These are phyloP conservation scores for Malassezia japonica DNA, from an alignment of 1,284 basidiomycete genomes.

Conservation along the genomic window DNA sequence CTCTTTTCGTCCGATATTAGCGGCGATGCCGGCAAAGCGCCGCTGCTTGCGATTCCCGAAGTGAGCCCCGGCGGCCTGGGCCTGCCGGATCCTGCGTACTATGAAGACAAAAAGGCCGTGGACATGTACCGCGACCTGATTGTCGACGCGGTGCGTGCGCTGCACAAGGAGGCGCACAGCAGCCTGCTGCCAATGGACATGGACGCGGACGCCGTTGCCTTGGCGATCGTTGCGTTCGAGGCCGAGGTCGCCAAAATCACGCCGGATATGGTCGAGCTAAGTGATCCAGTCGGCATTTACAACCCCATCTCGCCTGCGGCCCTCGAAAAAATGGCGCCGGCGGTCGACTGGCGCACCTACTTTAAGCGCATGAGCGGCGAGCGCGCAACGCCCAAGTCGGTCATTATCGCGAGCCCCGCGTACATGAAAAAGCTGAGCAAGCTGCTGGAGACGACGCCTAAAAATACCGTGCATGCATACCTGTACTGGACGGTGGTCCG, in stretches of 20 bases:
- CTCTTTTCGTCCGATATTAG: conserved; percentile 72
- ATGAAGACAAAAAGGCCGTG: conserved; percentile 64
- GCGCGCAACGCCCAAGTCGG: conserved; percentile 54
- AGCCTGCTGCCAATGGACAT: conserved; percentile 49
- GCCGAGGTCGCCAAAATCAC: conserved; percentile 67
- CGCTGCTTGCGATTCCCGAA: conserved; percentile 74
- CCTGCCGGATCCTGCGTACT: conserved; percentile 90
- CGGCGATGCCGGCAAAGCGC: conserved; percentile 80
- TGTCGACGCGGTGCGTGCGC: conserved; percentile 58
- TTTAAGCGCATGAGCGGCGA: conserved; percentile 63
- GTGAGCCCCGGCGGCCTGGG: conserved; percentile 74
- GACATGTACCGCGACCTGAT: conserved; percentile 65
- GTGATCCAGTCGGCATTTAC: conserved; percentile 73
- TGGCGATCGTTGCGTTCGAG: conserved; percentile 65
- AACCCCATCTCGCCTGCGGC: conserved; percentile 70
- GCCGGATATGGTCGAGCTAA: conserved; percentile 54
- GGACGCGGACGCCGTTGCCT: conserved; percentile 62
- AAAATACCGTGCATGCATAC: conserved; percentile 75
- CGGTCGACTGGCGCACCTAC: conserved; percentile 73
- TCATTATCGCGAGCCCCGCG: conserved; percentile 74
- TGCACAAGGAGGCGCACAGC: conserved; percentile 40
- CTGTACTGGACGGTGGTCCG: conserved; percentile 53
- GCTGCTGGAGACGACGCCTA: conserved; percentile 62
- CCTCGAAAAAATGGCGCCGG: conserved; percentile 55
- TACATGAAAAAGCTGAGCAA: conserved; percentile 63